These are phyloP conservation scores for Phytophthora ramorum DNA, from an alignment of 352 stramenopile species.

Conservation along the genomic window DNA sequence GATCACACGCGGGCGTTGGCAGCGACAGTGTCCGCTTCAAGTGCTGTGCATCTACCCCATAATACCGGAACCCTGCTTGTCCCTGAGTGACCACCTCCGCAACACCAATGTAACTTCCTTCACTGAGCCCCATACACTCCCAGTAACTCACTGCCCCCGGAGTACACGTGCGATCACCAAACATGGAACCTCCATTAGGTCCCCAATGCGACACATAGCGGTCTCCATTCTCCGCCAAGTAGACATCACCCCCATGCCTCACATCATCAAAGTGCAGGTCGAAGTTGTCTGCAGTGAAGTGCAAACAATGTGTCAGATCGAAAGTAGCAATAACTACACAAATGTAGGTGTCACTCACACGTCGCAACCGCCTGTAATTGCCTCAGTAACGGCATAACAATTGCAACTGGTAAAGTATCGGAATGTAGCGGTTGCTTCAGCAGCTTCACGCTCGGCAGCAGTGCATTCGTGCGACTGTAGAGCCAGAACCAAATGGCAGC, in stretches of 20 bases:
- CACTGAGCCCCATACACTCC: constrained; percentile 68
- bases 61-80: constrained; percentile 45
- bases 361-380: constrained; percentile 57
- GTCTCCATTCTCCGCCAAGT: constrained; percentile 45
- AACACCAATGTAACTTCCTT: constrained; percentile 67
- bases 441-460: constrained; percentile 38
- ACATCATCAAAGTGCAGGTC: constrained; percentile 54
- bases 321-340: background rate
- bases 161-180: constrained; percentile 54
- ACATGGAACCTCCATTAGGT: constrained; percentile 50
- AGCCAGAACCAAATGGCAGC: constrained; percentile 56
- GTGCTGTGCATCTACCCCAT: constrained; percentile 51
- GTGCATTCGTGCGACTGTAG: constrained; percentile 30
- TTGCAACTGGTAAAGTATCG: constrained; percentile 38
- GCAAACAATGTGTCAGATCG: constrained; percentile 2
- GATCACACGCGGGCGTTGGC: constrained; percentile 60
- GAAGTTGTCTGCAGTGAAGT: constrained; percentile 44
- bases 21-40: constrained; percentile 54
- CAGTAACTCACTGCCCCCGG: constrained; percentile 65
- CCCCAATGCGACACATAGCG: constrained; percentile 53
- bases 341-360: constrained; percentile 38
- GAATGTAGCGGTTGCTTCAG: constrained; percentile 24
- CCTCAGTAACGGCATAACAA: constrained; percentile 54
- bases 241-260: constrained; percentile 53
- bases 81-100: constrained; percentile 42